Conservation (phyloP, 78 protist genomes). For the Monocercomonoides exilis region DNA sequence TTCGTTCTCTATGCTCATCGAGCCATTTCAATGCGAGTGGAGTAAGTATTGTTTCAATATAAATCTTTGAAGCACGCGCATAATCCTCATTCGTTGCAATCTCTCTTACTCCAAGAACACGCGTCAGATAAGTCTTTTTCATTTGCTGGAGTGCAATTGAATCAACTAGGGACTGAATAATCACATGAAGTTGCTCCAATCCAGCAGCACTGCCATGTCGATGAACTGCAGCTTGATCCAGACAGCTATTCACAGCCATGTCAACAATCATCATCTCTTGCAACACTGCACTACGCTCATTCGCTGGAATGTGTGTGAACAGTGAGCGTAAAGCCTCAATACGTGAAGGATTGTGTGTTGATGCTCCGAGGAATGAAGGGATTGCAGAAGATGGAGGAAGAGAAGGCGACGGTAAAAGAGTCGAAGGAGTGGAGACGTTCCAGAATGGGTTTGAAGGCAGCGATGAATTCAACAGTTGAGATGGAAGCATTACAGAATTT, state of each 20-base stretch:
- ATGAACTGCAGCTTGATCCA: not conserved
- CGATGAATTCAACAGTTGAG: not conserved
- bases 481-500: not conserved
- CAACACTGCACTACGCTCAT: not conserved
- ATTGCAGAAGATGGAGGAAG: not conserved
- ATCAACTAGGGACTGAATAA: not conserved
- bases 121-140: not conserved
- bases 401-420: not conserved
- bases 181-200: not conserved
- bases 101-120: not conserved
- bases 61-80: not conserved
- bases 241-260: not conserved
- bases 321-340: not conserved
- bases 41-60: not conserved
- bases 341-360: not conserved
- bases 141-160: not conserved
- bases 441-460: not conserved
- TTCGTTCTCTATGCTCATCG: too few species aligned
- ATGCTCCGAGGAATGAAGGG: not conserved
- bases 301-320: not conserved
- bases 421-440: not conserved
- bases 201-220: not conserved
- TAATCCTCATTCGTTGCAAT: not conserved
- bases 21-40: constrained; percentile 4
- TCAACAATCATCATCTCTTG: not conserved